Evolutionary conservation across 192 early-diverging fungal species (phyloP).

Genomic region (Coemansia sp.): DNA sequence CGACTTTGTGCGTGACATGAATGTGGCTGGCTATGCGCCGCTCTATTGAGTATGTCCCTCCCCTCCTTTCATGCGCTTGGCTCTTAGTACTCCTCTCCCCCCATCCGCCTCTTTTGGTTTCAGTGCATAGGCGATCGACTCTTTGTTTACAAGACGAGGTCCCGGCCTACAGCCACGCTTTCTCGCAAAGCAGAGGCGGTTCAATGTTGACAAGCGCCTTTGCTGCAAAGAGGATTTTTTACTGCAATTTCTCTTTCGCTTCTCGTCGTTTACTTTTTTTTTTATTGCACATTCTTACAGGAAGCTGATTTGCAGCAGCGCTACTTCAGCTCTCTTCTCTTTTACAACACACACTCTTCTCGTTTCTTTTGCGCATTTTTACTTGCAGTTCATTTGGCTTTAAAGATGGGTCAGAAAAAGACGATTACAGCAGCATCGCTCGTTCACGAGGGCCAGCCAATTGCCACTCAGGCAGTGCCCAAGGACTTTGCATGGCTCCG

Average conservation of each 20-base stretch:
- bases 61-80: neutral
- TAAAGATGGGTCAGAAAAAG: conserved; percentile 47
- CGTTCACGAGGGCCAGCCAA: conserved; percentile 48
- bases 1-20: conserved; percentile 36
- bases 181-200: neutral
- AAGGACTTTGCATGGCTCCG: conserved; percentile 71
- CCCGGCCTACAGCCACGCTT: neutral
- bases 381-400: no score
- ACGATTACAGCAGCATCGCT: conserved; percentile 50
- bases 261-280: neutral
- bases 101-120: neutral
- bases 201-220: no score
- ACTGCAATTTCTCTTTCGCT: neutral
- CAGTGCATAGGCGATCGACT: conserved; percentile 1
- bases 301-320: neutral
- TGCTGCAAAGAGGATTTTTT: no score
- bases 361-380: neutral
- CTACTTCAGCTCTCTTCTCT: neutral
- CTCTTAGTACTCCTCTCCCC: neutral
- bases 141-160: neutral
- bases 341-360: neutral
- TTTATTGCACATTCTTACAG: neutral
- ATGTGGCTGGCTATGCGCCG: conserved; percentile 40
- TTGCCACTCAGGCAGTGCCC: conserved; percentile 50
- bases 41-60: conserved; percentile 7